Conservation (phyloP, 225 moss, liverwort and hornwort species). For the Asterella californica region DNA sequence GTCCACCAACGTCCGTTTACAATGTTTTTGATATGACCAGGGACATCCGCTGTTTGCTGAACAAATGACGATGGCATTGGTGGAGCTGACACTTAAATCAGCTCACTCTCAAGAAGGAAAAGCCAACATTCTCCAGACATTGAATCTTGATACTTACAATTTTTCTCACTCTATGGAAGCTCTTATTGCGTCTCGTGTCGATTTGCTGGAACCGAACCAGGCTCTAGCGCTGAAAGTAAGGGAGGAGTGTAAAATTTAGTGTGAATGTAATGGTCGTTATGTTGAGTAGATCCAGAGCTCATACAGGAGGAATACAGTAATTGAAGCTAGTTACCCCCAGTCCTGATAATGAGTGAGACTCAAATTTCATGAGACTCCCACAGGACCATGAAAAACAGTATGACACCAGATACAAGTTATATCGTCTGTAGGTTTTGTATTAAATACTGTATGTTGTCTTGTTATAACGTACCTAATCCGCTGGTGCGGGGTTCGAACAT, state of each 20-base stretch:
- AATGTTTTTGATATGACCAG: slow-evolving; percentile 16
- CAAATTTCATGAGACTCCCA: no score
- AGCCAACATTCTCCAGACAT: slow-evolving; percentile 21
- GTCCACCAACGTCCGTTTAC: background rate
- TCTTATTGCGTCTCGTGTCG: slow-evolving; percentile 50
- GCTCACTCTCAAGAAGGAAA: slow-evolving; percentile 24
- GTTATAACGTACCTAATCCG: background rate
- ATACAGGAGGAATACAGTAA: no score
- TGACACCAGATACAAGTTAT: no score
- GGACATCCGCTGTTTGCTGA: slow-evolving; percentile 55
- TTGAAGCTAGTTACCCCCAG: no score
- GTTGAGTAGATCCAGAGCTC: no score
- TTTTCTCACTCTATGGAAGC: slow-evolving; percentile 55
- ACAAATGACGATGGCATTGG: slow-evolving; percentile 52
- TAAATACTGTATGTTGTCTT: no score
- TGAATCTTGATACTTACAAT: slow-evolving; percentile 42
- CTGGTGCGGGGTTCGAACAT: background rate
- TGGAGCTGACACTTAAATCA: slow-evolving; percentile 36
- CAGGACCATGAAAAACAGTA: no score
- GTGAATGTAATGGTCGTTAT: no score
- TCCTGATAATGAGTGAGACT: no score
- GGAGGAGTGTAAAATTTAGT: background rate
- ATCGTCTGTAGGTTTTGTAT: no score
- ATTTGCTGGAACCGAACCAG: slow-evolving; percentile 44
- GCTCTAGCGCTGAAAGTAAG: slow-evolving; percentile 47